Evolutionary conservation across 805 yeast genomes (phyloP), one percentile per base, ranked within the genome.

Genomic region (Spathaspora hagerdaliae): DNA sequence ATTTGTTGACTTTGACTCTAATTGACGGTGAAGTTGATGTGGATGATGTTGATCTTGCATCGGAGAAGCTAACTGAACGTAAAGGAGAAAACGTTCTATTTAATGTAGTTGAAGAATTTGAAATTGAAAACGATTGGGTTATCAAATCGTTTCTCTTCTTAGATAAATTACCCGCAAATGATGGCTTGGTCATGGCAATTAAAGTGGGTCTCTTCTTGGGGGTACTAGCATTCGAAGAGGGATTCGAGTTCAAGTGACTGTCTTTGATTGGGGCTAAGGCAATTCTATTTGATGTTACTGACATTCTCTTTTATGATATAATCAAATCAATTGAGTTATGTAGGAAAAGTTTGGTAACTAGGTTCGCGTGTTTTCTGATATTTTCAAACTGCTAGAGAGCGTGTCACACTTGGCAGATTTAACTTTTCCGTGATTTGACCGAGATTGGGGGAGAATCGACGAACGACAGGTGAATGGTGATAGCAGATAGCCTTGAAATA

Each of bases 221-320:
- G 12, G 43, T 24, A 15, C 31, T 46, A 15, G 36, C 12, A 12
- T 33, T 35, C 4, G 46, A 43, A 4, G 47, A 35, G 8, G 19
- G 19, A 19, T 11, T 24, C 5, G 46, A 36, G 51, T 67, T 67
- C 45, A 65, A 53, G 39, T 54, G 54, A 29, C 63, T 53, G 49
- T 59, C 64, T 45, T 56, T 60, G 47, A 68, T 56, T 29, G 73
- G 68, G 6, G 72, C 72, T 55, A 68, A 65, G 26, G 72, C 72
- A 31, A 63, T 56, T 47, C 72, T 53, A 45, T 61, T 62, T 29
- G 32, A 3, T 32, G 59, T 55, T 6, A 49, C 38, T 13, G 52
- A 49, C 52, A 49, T 49, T 39, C 15, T 31, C 11, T 27, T 36
- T 37, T 7, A 13, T 13, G 13, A 12, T 19, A 19, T 19, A 19